Conservation (phyloP, 1,284 basidiomycete species). For the Peniophora sp. region DNA sequence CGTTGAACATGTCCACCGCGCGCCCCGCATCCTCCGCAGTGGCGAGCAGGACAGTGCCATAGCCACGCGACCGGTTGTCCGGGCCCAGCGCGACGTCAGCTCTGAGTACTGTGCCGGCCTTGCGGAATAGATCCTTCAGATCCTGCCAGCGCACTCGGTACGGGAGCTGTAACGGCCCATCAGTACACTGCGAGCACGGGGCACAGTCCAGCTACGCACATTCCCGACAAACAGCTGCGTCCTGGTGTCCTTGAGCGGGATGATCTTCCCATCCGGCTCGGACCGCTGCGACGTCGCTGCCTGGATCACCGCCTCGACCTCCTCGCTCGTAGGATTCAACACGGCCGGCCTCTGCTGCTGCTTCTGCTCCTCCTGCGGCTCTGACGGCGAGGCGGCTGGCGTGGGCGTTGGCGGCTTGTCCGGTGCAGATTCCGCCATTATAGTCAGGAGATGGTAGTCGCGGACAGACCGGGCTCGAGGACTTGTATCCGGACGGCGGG, state of each 20-base stretch:
- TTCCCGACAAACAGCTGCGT: slow-evolving; percentile 90
- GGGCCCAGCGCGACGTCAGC: slow-evolving; percentile 91
- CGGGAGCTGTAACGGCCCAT: slow-evolving; percentile 52
- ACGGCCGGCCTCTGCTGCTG: slow-evolving; percentile 7
- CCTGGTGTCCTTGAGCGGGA: slow-evolving; percentile 66
- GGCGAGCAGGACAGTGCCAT: slow-evolving; percentile 89
- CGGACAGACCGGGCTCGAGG: too few species aligned
- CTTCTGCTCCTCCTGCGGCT: too few species aligned
- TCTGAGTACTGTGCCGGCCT: slow-evolving; percentile 89
- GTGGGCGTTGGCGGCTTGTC: too few species aligned
- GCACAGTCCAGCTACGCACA: slow-evolving; percentile 33
- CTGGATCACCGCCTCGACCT: slow-evolving; percentile 77
- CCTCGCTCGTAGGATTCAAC: slow-evolving; percentile 51
- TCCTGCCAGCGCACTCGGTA: slow-evolving; percentile 96
- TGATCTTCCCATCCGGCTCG: slow-evolving; percentile 34
- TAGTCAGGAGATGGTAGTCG: too few species aligned
- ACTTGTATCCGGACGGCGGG: too few species aligned
- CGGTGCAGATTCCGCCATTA: too few species aligned
- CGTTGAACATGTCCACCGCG: slow-evolving; percentile 86
- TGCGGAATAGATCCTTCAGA: slow-evolving; percentile 93
- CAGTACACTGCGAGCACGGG: background rate
- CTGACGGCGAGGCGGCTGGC: too few species aligned
- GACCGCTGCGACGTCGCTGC: slow-evolving; percentile 56
- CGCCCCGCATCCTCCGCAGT: slow-evolving; percentile 87
- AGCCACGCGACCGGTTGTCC: slow-evolving; percentile 88